Evolutionary conservation across 2,329 filamentous ascomycete genomes (phyloP).

Genomic region (Fusarium fujikuroi): DNA sequence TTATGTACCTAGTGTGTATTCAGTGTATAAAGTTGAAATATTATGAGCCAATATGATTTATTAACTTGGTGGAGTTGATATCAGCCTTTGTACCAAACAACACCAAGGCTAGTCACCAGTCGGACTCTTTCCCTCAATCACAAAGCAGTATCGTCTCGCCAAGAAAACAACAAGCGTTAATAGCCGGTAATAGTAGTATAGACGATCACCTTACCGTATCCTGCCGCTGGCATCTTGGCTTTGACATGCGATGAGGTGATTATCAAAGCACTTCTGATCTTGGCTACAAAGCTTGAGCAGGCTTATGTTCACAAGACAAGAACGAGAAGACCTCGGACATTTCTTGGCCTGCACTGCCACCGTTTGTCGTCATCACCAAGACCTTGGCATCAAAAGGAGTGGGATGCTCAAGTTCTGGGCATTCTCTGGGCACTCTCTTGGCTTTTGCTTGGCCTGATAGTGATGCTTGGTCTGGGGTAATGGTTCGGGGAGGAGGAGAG

Average conservation of each 20-base stretch:
- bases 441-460: constrained; percentile 17
- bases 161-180: constrained; percentile 1
- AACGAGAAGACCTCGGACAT: background rate
- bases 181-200: background rate
- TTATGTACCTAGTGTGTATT: too few species aligned
- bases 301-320: constrained; percentile 27
- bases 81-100: background rate
- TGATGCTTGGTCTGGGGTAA: constrained; percentile 22
- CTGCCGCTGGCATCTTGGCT: background rate
- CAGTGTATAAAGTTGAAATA: background rate
- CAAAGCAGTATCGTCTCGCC: background rate
- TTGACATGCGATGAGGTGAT: constrained; percentile 17
- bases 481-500: background rate
- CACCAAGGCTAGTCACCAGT: background rate
- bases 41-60: background rate
- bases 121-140: background rate
- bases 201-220: background rate
- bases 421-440: constrained; percentile 21
- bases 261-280: constrained; percentile 10
- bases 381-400: constrained; percentile 36
- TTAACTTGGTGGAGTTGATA: background rate
- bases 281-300: constrained; percentile 41
- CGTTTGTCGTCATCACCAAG: constrained; percentile 42
- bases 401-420: constrained; percentile 23
- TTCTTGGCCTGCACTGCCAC: constrained; percentile 42